Percentiles rank a stretch among this genome's conserved stretches.
phyloP scores from a whole-genome alignment of 495 filamentous ascomycete species.

The Aspergillus ellipticus region DNA sequence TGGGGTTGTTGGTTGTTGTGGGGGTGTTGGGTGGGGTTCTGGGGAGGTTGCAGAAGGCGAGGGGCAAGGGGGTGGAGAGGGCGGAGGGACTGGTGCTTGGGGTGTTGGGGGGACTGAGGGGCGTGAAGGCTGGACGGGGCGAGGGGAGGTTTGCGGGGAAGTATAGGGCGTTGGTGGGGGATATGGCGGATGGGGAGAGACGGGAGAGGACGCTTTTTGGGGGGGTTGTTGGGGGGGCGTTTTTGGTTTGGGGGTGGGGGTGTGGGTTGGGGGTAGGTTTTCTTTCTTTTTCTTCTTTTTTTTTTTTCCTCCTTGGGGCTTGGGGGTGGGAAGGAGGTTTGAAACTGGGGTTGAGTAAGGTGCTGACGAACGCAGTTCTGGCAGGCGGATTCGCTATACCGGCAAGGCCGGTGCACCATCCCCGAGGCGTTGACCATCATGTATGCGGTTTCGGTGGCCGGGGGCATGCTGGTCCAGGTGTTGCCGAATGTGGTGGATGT shows the following conservation, averaged over 20 bases:
- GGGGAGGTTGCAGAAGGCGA: constrained; percentile 33
- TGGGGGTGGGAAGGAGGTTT: background rate
- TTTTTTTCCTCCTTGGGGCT: no score
- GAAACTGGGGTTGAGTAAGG: background rate
- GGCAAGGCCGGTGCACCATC: constrained; percentile 12
- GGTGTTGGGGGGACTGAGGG: constrained; percentile 75
- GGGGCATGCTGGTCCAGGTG: constrained; percentile 13
- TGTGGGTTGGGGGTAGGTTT: constrained; percentile 16
- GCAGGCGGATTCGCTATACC: constrained; percentile 7
- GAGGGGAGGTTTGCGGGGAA: constrained; percentile 69
- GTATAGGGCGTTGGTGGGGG: constrained; percentile 62
- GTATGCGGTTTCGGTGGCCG: constrained; percentile 12
- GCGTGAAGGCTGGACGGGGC: constrained; percentile 78
- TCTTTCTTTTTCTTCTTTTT: background rate
- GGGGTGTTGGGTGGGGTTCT: constrained; percentile 7
- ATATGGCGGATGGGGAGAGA: constrained; percentile 11
- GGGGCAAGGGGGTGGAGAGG: constrained; percentile 57
- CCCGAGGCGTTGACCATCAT: constrained; percentile 13
- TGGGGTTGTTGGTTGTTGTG: constrained; percentile 4
- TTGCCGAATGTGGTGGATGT: constrained; percentile 11
- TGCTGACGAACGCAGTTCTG: constrained; percentile 4
- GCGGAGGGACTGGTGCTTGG: constrained; percentile 81
- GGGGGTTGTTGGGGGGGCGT: constrained; percentile 10
- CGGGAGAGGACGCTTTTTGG: constrained; percentile 14
- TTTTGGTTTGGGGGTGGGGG: constrained; percentile 10